Evolutionary conservation across 2,329 filamentous ascomycete species (phyloP), one percentile per base, ranked within the genome.

Genomic region (Parastagonospora nodorum): DNA sequence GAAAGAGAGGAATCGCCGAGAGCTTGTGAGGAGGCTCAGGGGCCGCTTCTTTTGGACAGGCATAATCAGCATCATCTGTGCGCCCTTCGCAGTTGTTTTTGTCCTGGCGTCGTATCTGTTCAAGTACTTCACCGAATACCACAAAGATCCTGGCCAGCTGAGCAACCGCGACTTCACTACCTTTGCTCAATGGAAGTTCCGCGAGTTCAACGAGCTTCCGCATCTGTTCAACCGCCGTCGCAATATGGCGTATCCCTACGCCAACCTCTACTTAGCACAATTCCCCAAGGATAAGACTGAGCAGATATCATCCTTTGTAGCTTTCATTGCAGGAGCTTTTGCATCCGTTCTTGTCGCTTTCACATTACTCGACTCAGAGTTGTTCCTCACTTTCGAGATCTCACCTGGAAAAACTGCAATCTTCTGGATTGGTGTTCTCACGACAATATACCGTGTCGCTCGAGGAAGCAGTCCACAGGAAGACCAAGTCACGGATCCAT

Each of bases 261-360:
- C 94, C 2, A 91, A 88, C 30, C 85, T 91, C 41, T 99, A 99
- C 66, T 83, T 99, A 24, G 91, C 96, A 58, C 93, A 97, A 59
- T 99, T 99, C 54, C 94, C 94, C 0, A 97, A 97, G 72, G 87
- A 92, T 68, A 96, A 97, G 75, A 94, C 88, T 0, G 88, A 94
- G 54, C 92, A 96, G 63, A 71, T 93, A 31, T 89, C 89, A 9
- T 84, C 88, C 35, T 96, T 95, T 41, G 82, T 97, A 28, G 87
- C 92, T 1, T 97, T 99, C 64, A 83, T 97, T 54, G 84, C 90
- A 8, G 92, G 94, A 6, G 90, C 93, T 0, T 81, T 97, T 31
- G 88, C 90, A 4, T 92, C 91, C 2, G 89, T 99, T 4, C 81
- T 99, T 28, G 89, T 89, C 4, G 79, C 95, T 14, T 88, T 89